Percentiles rank a stretch among this genome's conserved stretches.
Conservation (phyloP, 208 protist genomes). For the Novymonas esmeraldas region DNA sequence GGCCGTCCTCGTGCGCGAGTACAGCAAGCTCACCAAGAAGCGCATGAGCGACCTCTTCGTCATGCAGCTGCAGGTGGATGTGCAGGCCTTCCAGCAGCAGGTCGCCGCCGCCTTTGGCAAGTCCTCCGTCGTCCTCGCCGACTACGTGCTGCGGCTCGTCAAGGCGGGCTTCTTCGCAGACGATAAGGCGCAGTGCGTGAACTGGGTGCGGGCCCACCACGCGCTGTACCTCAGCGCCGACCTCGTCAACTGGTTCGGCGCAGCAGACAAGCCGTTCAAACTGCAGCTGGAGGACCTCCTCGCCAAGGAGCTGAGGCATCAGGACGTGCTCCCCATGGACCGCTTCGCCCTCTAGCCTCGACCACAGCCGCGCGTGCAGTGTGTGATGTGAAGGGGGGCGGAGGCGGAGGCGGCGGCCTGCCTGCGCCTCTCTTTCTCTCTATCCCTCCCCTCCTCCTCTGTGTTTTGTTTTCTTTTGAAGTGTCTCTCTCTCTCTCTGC, state of each 20-base stretch:
- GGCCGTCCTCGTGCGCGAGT: conserved; percentile 66
- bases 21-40: conserved; percentile 75
- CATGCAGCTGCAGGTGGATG: conserved; percentile 87
- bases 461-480: too few species aligned
- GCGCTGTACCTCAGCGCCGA: conserved; percentile 58
- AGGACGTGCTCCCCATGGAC: conserved; percentile 69
- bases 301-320: conserved; percentile 49
- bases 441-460: too few species aligned
- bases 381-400: not conserved
- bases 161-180: conserved; percentile 79
- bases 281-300: conserved; percentile 72
- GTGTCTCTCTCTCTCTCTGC: not conserved
- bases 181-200: conserved; percentile 45
- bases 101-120: conserved; percentile 54
- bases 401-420: not conserved
- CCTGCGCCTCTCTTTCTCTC: too few species aligned
- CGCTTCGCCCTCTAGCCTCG: conserved; percentile 40
- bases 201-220: conserved; percentile 71
- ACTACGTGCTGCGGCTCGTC: conserved; percentile 66
- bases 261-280: conserved; percentile 55
- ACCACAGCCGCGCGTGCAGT: not conserved
- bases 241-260: conserved; percentile 68
- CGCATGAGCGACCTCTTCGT: conserved; percentile 69
- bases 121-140: conserved; percentile 54
- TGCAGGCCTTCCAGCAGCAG: conserved; percentile 80